Evolutionary conservation across 306 rosid genomes (phyloP).

Genomic region (Phaseolus lunatus): DNA sequence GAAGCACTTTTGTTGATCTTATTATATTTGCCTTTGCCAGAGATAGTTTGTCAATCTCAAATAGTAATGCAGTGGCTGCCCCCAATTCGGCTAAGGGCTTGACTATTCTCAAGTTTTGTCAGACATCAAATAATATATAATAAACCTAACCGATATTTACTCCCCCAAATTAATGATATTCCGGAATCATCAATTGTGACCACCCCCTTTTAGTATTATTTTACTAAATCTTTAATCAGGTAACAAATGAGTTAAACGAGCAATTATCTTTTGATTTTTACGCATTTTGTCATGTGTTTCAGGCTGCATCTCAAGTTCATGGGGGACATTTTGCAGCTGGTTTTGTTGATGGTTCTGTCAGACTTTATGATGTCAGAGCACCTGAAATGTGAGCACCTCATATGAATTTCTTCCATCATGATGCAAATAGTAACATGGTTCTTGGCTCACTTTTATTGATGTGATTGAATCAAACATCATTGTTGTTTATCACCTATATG

Average conservation of each 20-base stretch:
- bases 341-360: constrained; percentile 86
- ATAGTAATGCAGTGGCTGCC: neutral
- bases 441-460: constrained; percentile 12
- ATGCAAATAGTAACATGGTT: neutral
- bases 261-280: constrained; percentile 27
- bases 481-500: neutral
- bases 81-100: neutral
- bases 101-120: neutral
- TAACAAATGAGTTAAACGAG: neutral
- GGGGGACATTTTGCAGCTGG: constrained; percentile 98
- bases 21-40: neutral
- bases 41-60: neutral
- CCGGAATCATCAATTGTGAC: too few relatives aligned
- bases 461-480: constrained; percentile 27
- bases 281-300: constrained; percentile 29
- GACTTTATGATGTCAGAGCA: constrained; percentile 84
- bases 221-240: neutral
- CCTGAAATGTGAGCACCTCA: constrained; percentile 79
- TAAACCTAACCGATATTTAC: too few relatives aligned
- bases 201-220: neutral
- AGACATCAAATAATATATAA: neutral
- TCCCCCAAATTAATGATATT: too few relatives aligned
- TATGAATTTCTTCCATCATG: constrained; percentile 33
- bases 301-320: constrained; percentile 98
- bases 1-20: neutral